Conservation (phyloP, 2,329 filamentous ascomycete species). For the Rutstroemia sp. region DNA sequence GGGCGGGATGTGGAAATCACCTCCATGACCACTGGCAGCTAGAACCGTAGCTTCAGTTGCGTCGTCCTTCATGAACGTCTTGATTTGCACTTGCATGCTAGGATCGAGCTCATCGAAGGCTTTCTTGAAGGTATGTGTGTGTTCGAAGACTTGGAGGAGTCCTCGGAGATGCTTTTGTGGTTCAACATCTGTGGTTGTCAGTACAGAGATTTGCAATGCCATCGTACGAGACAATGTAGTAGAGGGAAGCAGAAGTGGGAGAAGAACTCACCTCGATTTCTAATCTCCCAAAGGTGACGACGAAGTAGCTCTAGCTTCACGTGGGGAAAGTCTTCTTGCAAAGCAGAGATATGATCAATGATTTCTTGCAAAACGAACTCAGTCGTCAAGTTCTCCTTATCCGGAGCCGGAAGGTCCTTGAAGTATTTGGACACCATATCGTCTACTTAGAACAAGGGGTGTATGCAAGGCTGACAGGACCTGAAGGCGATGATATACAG, state of each 20-base stretch:
- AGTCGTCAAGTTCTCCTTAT: slow-evolving; percentile 19
- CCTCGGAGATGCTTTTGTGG: slow-evolving; percentile 28
- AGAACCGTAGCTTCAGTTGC: slow-evolving; percentile 18
- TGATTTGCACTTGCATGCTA: slow-evolving; percentile 26
- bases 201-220: neutral
- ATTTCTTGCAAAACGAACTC: slow-evolving; percentile 31
- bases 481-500: neutral
- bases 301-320: slow-evolving; percentile 26
- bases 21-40: slow-evolving; percentile 12
- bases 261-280: slow-evolving; percentile 11
- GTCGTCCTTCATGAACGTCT: slow-evolving; percentile 24
- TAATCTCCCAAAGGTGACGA: slow-evolving; percentile 26
- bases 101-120: slow-evolving; percentile 26
- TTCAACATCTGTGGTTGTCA: slow-evolving; percentile 20
- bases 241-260: neutral
- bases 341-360: slow-evolving; percentile 26
- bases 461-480: neutral
- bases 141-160: slow-evolving; percentile 27
- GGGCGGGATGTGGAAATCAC: slow-evolving; percentile 25
- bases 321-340: slow-evolving; percentile 19
- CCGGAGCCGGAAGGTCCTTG: slow-evolving; percentile 13
- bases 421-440: slow-evolving; percentile 10
- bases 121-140: slow-evolving; percentile 25
- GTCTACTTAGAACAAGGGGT: neutral
- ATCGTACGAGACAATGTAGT: neutral